Base-by-base conservation (phyloP, 2,329 filamentous ascomycete genomes). In the Colletotrichum cereale region DNA sequence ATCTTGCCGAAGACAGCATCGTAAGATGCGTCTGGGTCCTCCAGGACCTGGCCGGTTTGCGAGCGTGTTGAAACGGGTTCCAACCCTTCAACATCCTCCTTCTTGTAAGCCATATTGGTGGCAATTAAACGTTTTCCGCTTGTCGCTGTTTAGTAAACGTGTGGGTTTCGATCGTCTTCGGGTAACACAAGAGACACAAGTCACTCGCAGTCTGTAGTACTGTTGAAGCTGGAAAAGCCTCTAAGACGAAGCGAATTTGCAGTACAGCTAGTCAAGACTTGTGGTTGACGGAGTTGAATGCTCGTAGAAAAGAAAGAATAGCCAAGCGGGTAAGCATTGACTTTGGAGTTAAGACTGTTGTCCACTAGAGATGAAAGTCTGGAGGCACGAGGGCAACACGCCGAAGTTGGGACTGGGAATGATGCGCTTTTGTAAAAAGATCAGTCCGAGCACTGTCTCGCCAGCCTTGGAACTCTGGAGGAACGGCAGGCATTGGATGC, bases 1-100 rank as follows among this genome's bases (percentile, higher is more conserved):
- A 78, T 77, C 48, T 79, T 75, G 42, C 78, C 78, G 67, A 79
- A 79, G 42, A 79, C 77, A 56, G 77, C 78, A 61, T 79, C 78
- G 57, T 79, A 76, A 21, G 52, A 44, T 24, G 52, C 36, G 24
- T 34, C 44, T 3, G 52, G 53, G 47, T 72, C 67, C 26, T 67
- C 71, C 5, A 60, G 38, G 24, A 73, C 63, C 16, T 71, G 67
- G 24, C 67, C 71, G 34, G 31, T 34, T 21, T 73, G 62, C 24
- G 71, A 67, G 16, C 53, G 42, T 12, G 52, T 67, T 12, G 62
- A 52, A 53, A 64, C 44, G 16, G 50, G 52, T 6, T 58, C 69
- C 52, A 72, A 36, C 38, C 42, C 69, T 47, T 69, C 69, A 26
- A 71, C 11, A 24, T 71, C 40, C n/a, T 72, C 65, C 38, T 72